Percentiles rank a stretch among this genome's conserved stretches.
Conservation (phyloP, 2,329 filamentous ascomycete genomes). For the Xylariaceae sp. region DNA sequence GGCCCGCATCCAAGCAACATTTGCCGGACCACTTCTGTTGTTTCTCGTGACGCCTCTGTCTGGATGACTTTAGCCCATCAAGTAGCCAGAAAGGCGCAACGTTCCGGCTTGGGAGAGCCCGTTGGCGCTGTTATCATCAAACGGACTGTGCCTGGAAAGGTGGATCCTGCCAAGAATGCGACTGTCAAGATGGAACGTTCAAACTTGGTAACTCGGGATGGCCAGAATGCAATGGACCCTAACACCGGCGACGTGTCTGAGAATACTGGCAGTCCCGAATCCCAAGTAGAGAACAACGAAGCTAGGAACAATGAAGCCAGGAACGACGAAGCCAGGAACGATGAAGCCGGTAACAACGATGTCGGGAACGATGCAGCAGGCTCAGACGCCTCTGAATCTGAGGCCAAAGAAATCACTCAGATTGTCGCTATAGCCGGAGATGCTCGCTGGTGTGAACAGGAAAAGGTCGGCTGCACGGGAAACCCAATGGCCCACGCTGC, state of each 20-base stretch:
- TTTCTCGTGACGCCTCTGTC: conserved; percentile 55
- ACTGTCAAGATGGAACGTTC: conserved; percentile 16
- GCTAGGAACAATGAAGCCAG: conserved; percentile 6
- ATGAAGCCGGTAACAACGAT: conserved; percentile 8
- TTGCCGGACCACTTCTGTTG: conserved; percentile 61
- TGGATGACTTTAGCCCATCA: conserved; percentile 65
- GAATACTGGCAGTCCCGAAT: background rate
- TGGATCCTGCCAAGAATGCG: conserved; percentile 17
- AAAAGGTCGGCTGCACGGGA: conserved; percentile 44
- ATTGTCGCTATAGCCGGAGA: conserved; percentile 72
- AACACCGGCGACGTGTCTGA: conserved; percentile 1
- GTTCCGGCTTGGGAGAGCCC: conserved; percentile 56
- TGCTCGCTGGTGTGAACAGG: conserved; percentile 60
- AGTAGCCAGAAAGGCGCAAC: conserved; percentile 55
- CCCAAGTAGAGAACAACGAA: background rate
- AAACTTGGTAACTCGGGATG: conserved; percentile 22
- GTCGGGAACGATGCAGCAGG: conserved; percentile 8
- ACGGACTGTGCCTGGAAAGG: conserved; percentile 35
- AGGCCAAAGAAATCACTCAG: conserved; percentile 37
- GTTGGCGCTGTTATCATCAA: conserved; percentile 74
- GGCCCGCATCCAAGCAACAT: conserved; percentile 76
- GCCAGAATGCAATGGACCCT: conserved; percentile 11
- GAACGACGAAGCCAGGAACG: conserved; percentile 1
- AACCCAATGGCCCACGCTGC: conserved; percentile 76
- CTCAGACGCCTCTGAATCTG: conserved; percentile 24